Base-by-base conservation (phyloP, 352 stramenopile genomes). In the Pelagophyceae sp. region DNA sequence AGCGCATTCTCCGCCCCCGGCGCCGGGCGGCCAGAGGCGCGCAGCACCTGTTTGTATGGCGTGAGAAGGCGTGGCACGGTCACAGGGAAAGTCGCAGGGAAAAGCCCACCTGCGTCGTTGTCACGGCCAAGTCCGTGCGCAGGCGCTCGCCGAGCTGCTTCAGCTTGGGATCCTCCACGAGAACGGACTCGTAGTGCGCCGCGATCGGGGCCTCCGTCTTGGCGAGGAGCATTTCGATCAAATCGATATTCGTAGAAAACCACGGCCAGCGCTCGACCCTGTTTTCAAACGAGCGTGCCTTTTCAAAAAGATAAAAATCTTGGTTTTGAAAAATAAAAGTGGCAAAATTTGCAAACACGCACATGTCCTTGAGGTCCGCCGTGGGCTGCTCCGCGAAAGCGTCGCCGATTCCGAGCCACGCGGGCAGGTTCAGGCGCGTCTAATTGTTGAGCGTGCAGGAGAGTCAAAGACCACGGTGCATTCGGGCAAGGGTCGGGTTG, bases 191-290 rank as follows among this genome's bases (percentile, higher is more conserved):
- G 74, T 94, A 93, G 79, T 91, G 91, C 80, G 89, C 85, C 27
- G 84, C 87, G 74, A 95, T 92, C 6, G 79, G 83, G 33, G 88
- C 86, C 78, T 94, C 89, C 1, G 86, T 89, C 79, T 94, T 94
- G 38, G 86, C 88, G 1, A 94, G 71, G 77, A 94, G 86, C 88
- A 93, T 94, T 29, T 89, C 88, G 79, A 95, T 89, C 38, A 95
- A 81, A 72, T 93, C 89, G 61, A 93, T 87, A 50, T 89, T 89
- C 63, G 90, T 90, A 72, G 82, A 77, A 80, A 95, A 94, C 85
- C 89, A 93, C 19, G 89, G 87, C 90, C 90, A 95, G n/a, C 61
- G 89, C 63, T n/a, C 85, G 79, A 78, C 92, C 92, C 88, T 93
- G 93, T 37, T 83, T 76, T 35, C 82, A 71, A 29, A 94, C 72